Evolutionary conservation across 1,284 basidiomycete species (phyloP).

Genomic region (Gymnopus androsaceus): DNA sequence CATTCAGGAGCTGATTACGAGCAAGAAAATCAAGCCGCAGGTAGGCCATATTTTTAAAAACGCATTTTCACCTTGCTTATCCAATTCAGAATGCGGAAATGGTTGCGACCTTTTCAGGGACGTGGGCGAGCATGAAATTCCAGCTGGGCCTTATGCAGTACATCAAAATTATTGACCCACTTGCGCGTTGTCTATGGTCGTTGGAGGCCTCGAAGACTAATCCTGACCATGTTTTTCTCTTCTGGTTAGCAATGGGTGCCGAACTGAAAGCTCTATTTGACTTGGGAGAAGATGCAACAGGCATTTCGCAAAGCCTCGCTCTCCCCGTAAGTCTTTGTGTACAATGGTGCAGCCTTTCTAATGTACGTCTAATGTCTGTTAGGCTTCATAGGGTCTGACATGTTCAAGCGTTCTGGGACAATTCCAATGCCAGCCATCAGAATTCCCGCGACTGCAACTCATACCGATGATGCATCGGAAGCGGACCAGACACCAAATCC

Average conservation of each 20-base stretch:
- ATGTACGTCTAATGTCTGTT: no score
- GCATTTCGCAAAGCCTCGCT: slow-evolving; percentile 4
- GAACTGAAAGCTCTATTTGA: slow-evolving; percentile 22
- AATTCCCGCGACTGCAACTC: neutral
- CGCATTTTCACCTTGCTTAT: neutral
- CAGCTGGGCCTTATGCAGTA: slow-evolving; percentile 14
- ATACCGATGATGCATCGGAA: neutral
- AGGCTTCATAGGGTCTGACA: neutral
- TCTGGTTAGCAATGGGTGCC: slow-evolving; percentile 31
- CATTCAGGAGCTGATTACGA: neutral
- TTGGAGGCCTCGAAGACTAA: slow-evolving; percentile 29
- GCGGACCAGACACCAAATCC: neutral
- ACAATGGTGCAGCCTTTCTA: neutral
- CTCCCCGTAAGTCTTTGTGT: slow-evolving; percentile 18
- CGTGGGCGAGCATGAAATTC: neutral
- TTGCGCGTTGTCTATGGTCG: slow-evolving; percentile 29
- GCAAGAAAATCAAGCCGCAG: neutral
- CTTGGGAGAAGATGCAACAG: slow-evolving; percentile 1
- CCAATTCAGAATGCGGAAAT: neutral
- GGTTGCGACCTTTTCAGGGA: neutral
- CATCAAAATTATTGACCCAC: slow-evolving; percentile 24
- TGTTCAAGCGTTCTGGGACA: neutral
- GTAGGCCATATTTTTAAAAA: neutral
- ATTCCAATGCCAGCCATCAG: neutral
- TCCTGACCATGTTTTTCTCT: slow-evolving; percentile 31